These are phyloP conservation scores for Protomyces macrosporus DNA, from an alignment of 1,139 yeast species.

Conservation along the genomic window DNA sequence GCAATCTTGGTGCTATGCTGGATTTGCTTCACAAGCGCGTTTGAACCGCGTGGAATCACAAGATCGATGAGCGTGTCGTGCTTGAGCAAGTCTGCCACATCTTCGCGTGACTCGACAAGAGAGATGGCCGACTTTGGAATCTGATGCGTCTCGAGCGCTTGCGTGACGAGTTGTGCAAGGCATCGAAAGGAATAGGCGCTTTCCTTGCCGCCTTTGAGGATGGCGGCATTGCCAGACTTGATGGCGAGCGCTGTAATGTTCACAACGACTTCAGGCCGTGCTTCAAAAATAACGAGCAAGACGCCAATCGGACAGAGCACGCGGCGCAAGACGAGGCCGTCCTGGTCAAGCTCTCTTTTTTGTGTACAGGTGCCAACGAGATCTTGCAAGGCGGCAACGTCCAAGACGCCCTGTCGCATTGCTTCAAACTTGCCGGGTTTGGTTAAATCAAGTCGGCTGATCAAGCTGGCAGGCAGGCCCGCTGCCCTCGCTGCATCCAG, in stretches of 20 bases:
- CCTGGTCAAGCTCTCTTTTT: constrained; percentile 71
- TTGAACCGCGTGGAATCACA: constrained; percentile 96
- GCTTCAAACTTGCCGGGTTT: constrained; percentile 80
- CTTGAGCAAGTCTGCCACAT: constrained; percentile 71
- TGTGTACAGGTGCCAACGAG: constrained; percentile 83
- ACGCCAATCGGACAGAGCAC: constrained; percentile 95
- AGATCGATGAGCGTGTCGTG: constrained; percentile 90
- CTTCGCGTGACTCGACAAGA: constrained; percentile 80
- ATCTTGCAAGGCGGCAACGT: constrained; percentile 80
- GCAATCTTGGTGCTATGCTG: constrained; percentile 88
- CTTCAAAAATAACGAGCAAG: constrained; percentile 83
- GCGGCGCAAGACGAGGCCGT: constrained; percentile 72
- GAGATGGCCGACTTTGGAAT: constrained; percentile 81
- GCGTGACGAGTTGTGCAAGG: constrained; percentile 67
- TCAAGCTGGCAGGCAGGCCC: constrained; percentile 56
- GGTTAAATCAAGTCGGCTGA: constrained; percentile 77
- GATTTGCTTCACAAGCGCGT: constrained; percentile 77
- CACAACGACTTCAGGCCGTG: constrained; percentile 97
- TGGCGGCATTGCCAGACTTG: constrained; percentile 82
- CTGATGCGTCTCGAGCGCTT: constrained; percentile 53
- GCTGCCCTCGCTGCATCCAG: constrained; percentile 56
- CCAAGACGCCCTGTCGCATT: constrained; percentile 91
- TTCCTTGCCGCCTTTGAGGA: constrained; percentile 95
- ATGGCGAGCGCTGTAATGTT: constrained; percentile 92
- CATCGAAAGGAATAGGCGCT: constrained; percentile 75